Conservation (phyloP, 805 yeast species). For the Saccharomycopsis sp. region DNA sequence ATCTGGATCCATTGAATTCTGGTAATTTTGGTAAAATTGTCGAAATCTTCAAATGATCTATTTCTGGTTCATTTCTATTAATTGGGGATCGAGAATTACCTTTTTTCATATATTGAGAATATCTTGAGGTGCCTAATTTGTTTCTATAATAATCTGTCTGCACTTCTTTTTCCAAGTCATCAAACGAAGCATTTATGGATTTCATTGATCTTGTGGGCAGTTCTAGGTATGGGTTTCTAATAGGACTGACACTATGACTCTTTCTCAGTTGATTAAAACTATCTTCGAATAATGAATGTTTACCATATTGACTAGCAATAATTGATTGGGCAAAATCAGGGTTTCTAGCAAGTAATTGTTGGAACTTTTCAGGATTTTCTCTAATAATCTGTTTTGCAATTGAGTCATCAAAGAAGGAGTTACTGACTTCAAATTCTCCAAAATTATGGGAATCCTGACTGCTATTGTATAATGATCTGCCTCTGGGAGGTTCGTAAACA, state of each 20-base stretch:
- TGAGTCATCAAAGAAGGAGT: slow-evolving; percentile 2
- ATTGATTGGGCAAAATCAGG: slow-evolving; percentile 16
- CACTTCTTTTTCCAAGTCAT: slow-evolving; percentile 26
- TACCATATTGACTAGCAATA: not conserved
- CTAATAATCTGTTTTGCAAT: slow-evolving; percentile 12
- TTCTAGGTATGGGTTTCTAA: not conserved
- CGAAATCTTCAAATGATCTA: slow-evolving; percentile 10
- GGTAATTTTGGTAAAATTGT: slow-evolving; percentile 11
- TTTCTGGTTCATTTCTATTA: not conserved
- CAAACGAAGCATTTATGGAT: slow-evolving; percentile 21
- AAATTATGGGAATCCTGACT: not conserved
- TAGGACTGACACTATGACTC: slow-evolving; percentile 5
- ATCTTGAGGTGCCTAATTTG: slow-evolving; percentile 8
- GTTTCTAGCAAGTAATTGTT: slow-evolving; percentile 12
- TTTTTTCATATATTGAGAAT: slow-evolving; percentile 6
- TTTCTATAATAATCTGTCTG: slow-evolving; percentile 23
- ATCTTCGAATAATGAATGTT: no score
- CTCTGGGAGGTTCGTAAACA: not conserved
- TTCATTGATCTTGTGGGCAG: slow-evolving; percentile 1
- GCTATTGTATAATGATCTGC: not conserved
- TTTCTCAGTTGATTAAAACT: no score
- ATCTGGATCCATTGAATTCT: slow-evolving; percentile 1
- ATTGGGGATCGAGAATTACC: not conserved
- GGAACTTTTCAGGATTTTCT: slow-evolving; percentile 16
- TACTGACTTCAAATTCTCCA: not conserved